These are phyloP conservation scores for Nidula microcarpa DNA, from an alignment of 768 basidiomycete species.

Conservation along the genomic window DNA sequence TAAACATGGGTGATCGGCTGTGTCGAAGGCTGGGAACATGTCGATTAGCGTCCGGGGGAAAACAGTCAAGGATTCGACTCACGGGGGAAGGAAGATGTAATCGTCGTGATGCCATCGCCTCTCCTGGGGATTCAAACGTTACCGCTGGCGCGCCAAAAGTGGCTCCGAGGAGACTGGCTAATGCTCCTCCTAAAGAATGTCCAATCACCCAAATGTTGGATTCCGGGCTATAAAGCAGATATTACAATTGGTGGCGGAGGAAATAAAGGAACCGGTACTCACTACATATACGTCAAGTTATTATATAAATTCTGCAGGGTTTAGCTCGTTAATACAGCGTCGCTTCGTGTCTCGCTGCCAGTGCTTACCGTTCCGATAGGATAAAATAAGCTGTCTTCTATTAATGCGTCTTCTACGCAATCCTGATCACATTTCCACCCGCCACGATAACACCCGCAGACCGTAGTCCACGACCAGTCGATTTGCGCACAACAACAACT, in stretches of 20 bases:
- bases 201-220: conserved; percentile 87
- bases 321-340: no score
- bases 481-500: conserved; percentile 93
- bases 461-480: conserved; percentile 91
- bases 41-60: background rate
- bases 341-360: no score
- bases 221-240: conserved; percentile 44
- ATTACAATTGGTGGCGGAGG: background rate
- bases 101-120: conserved; percentile 71
- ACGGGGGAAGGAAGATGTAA: conserved; percentile 88
- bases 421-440: conserved; percentile 79
- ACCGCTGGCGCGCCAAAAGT: conserved; percentile 91
- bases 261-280: conserved; percentile 7
- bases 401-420: conserved; percentile 74
- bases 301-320: conserved; percentile 79
- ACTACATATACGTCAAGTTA: conserved; percentile 90
- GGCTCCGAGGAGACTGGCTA: conserved; percentile 79
- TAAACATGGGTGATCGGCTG: conserved; percentile 88
- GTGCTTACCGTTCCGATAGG: conserved; percentile 78
- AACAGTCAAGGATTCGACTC: conserved; percentile 12
- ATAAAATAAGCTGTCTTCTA: conserved; percentile 84
- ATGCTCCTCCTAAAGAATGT: conserved; percentile 67
- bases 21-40: conserved; percentile 52
- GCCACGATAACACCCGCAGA: conserved; percentile 84
- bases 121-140: conserved; percentile 87